phyloP scores from a whole-genome alignment of 2,329 filamentous ascomycete species.

The Lasiodiplodia theobromae region DNA sequence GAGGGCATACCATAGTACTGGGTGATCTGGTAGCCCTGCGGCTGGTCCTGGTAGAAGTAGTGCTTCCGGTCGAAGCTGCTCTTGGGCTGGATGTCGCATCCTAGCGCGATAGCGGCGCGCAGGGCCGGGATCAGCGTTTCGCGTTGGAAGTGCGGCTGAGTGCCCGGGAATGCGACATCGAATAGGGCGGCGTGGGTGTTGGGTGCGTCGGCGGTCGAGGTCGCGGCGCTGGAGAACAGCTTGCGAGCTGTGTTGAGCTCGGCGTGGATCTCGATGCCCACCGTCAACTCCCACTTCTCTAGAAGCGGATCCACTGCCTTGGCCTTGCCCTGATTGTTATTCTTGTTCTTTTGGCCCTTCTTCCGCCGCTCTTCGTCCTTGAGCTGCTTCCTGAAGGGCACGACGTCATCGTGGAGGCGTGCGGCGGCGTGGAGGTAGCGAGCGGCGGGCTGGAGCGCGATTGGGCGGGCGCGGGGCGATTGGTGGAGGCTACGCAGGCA shows the following conservation, averaged over 20 bases:
- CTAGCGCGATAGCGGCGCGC: slow-evolving; percentile 83
- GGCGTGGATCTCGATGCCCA: slow-evolving; percentile 96
- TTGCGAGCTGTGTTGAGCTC: slow-evolving; percentile 90
- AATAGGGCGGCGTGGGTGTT: slow-evolving; percentile 91
- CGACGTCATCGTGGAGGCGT: slow-evolving; percentile 35
- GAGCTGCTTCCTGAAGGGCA: slow-evolving; percentile 45
- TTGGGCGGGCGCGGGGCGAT: background rate
- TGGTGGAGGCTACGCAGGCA: slow-evolving; percentile 9
- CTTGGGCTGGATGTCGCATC: slow-evolving; percentile 76
- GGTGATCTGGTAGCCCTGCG: slow-evolving; percentile 95
- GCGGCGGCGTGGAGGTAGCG: slow-evolving; percentile 12
- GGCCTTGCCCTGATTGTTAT: background rate
- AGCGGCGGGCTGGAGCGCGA: background rate
- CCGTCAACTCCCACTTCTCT: slow-evolving; percentile 85
- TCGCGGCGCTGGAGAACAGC: slow-evolving; percentile 76
- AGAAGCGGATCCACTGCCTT: slow-evolving; percentile 37
- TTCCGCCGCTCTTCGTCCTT: slow-evolving; percentile 48
- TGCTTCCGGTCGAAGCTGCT: slow-evolving; percentile 96
- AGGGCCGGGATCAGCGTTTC: slow-evolving; percentile 88
- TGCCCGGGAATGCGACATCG: slow-evolving; percentile 87
- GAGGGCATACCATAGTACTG: slow-evolving; percentile 77
- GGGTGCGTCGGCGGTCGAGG: slow-evolving; percentile 65
- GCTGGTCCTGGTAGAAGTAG: slow-evolving; percentile 99
- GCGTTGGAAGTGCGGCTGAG: slow-evolving; percentile 83
- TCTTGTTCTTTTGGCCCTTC: slow-evolving; percentile 33